Evolutionary conservation across 768 basidiomycete genomes (phyloP), one percentile per base, ranked within the genome.

Genomic region (Serendipita indica): DNA sequence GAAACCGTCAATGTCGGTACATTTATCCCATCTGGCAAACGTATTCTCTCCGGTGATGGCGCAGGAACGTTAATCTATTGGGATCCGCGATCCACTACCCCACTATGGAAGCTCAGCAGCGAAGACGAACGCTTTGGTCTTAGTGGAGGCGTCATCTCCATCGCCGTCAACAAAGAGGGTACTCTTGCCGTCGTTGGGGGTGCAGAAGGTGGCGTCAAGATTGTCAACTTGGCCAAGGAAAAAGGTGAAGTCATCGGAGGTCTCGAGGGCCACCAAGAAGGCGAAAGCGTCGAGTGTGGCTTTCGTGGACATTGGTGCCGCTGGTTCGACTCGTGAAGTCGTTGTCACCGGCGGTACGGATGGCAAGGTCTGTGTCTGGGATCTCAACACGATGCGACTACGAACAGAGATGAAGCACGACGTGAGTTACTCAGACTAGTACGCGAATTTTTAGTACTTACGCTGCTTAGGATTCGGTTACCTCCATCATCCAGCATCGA

Each of bases 331-430:
- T n/a, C 69, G 70, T 12, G 70, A 68, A 14, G 80, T 88, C 18
- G 82, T 83, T 10, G 81, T 89, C 0, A 90, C 87, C 1, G 93
- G 88, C 10, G 91, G 81, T 3, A 97, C 94, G 3, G 96, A 99
- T 66, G 91, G 92, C 0, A 93, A 90, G 67, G 86, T 83, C 16
- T 90, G 87, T 64, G 82, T 97, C 33, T 99, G 94, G 92, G 96
- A 99, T 71, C 75, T 93, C 39, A 77, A 77, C 54, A 93, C 89
- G 25, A 89, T 89, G 77, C 77, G 86, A 62, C 68, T 92, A 57
- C 79, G 96, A 59, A 77, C 84, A 16, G 91, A 87, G 13, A 72
- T 96, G 3, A 75, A 84, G 62, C 93, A 98, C 66, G 74, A 82
- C 69, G 93, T 93, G 62, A 57, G 79, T 73, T 39, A 49, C 57